Evolutionary conservation across 192 early-diverging fungal species (phyloP), one percentile per base, ranked within the genome.

Genomic region (Umbelopsis sp.): DNA sequence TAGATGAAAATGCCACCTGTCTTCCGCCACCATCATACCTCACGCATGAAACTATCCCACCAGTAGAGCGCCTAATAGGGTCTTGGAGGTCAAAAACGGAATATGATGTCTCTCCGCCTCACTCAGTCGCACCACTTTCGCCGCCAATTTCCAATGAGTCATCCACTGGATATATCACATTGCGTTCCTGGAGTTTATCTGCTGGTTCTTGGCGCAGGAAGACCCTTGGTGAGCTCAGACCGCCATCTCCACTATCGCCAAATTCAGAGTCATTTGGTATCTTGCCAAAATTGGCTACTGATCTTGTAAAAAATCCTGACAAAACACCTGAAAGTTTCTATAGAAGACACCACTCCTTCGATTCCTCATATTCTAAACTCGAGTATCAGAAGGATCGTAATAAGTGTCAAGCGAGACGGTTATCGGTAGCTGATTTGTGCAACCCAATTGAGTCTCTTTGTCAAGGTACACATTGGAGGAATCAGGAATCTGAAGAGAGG

Each of bases 401-500:
- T 17, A 11, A 5, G 3, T 11, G 34, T 32, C 26, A 26, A 29
- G 34, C 56, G 11, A 5, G 56, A 29, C 65, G 71, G 1, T 17
- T 77, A 2, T 70, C 67, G 2, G 50, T 73, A 2, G 24, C 71
- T 20, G 76, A 77, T 50, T 43, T 77, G 14, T 70, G 65, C 31
- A 68, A 77, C 41, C 76, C 76, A 22, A 73, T 77, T 4, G 76
- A 72, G n/a, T 45, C 45, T 25, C 45, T 75, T 21, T 54, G 43
- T 41, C 49, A 56, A 51, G 70, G 36, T 17, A 41, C 21, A 10
- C 43, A 44, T 25, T 29, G 43, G 24, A n/a, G 7, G 0, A 45
- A 51, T 45, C 24, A 29, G 53, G 56, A 70, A 21, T 49, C 52
- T 24, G 31, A 73, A 44, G 51, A 53, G 22, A 68, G 73, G 21